Conservation (phyloP, 805 yeast genomes). For the Hyphopichia homilentoma region DNA sequence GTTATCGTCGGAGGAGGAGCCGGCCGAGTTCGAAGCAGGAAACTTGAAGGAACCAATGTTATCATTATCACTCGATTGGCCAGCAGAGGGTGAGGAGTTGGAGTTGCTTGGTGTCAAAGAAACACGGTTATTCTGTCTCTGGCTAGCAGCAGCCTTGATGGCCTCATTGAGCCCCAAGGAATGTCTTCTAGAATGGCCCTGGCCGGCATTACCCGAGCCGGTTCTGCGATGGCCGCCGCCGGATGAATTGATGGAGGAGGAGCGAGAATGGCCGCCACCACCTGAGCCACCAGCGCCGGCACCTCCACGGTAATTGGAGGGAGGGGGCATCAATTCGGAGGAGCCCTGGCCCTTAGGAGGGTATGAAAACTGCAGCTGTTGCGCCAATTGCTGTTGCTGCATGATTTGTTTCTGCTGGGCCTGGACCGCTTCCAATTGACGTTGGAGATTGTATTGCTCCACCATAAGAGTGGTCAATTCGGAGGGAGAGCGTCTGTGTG, state of each 20-base stretch:
- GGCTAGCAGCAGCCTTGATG: conserved; percentile 93
- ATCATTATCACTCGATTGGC: too few relatives aligned
- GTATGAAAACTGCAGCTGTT: conserved; percentile 20
- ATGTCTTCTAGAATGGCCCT: conserved; percentile 88
- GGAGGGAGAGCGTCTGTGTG: conserved; percentile 96
- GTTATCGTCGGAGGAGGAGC: conserved; percentile 4
- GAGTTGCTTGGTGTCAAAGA: conserved; percentile 28
- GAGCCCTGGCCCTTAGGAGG: conserved; percentile 14
- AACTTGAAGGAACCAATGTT: conserved; percentile 5
- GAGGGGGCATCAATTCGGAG: conserved; percentile 19
- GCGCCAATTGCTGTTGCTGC: conserved; percentile 55
- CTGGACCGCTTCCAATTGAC: conserved; percentile 87
- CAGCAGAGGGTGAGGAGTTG: conserved; percentile 17
- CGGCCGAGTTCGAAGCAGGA: conserved; percentile 4
- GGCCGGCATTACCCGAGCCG: conserved; percentile 31
- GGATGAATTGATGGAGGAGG: conserved; percentile 22
- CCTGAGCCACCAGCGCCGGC: too few relatives aligned
- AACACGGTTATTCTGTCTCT: conserved; percentile 46
- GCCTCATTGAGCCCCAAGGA: conserved; percentile 91
- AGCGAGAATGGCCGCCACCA: conserved; percentile 36
- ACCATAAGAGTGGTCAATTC: conserved; percentile 92
- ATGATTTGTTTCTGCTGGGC: conserved; percentile 87
- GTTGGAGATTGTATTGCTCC: conserved; percentile 85
- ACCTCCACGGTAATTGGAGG: conserved; percentile 17
- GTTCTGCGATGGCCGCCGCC: conserved; percentile 31